phyloP scores from a whole-genome alignment of 2,329 filamentous ascomycete genomes.

The Curvularia verruculosa region DNA sequence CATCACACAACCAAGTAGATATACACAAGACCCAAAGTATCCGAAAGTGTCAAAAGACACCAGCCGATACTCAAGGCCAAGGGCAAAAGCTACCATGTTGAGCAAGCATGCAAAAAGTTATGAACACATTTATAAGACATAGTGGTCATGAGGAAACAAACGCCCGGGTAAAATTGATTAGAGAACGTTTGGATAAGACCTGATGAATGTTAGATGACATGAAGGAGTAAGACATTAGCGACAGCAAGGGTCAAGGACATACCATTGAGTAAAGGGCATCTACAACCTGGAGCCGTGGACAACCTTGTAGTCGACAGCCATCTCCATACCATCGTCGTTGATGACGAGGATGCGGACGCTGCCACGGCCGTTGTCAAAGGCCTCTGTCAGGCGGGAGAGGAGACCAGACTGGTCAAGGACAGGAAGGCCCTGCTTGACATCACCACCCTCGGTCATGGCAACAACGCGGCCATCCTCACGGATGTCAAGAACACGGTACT shows the following conservation, averaged over 20 bases:
- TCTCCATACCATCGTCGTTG: slow-evolving; percentile 88
- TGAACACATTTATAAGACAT: slow-evolving; percentile 46
- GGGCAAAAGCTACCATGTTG: slow-evolving; percentile 27
- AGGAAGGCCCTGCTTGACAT: slow-evolving; percentile 94
- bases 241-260: slow-evolving; percentile 10
- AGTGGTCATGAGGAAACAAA: slow-evolving; percentile 41
- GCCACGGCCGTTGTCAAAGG: slow-evolving; percentile 91
- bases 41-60: slow-evolving; percentile 22
- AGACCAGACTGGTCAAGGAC: slow-evolving; percentile 96
- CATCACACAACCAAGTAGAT: slow-evolving; percentile 31
- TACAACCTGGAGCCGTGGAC: slow-evolving; percentile 79
- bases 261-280: slow-evolving; percentile 42
- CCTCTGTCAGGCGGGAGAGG: slow-evolving; percentile 76
- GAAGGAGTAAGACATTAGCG: neutral
- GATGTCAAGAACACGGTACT: slow-evolving; percentile 99
- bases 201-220: slow-evolving; percentile 24
- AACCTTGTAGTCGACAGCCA: slow-evolving; percentile 98
- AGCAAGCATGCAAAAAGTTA: slow-evolving; percentile 43
- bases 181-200: slow-evolving; percentile 37
- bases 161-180: slow-evolving; percentile 42
- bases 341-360: slow-evolving; percentile 95
- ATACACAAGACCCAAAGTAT: slow-evolving; percentile 25
- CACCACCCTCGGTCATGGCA: slow-evolving; percentile 98
- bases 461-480: slow-evolving; percentile 81
- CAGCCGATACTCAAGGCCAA: slow-evolving; percentile 21